Conservation (phyloP, 2,329 filamentous ascomycete species). For the Incumbomyces delicatus region DNA sequence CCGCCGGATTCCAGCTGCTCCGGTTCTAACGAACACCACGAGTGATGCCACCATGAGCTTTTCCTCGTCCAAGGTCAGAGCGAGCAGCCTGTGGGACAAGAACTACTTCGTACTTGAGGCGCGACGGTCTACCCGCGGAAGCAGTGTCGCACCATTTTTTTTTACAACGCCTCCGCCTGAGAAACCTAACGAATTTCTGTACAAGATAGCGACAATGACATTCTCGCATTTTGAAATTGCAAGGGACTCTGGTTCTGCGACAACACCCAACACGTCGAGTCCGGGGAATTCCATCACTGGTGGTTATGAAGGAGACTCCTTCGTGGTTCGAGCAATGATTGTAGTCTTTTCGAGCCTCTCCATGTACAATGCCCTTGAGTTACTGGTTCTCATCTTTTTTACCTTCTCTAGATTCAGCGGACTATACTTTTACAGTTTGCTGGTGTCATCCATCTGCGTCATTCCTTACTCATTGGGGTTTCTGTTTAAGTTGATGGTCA, state of each 20-base stretch:
- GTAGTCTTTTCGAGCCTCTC: slow-evolving; percentile 38
- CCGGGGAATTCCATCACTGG: slow-evolving; percentile 30
- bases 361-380: slow-evolving; percentile 42
- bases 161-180: no score
- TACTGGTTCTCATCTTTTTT: slow-evolving; percentile 39
- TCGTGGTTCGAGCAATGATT: slow-evolving; percentile 34
- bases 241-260: background rate
- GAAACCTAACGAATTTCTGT: no score
- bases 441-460: slow-evolving; percentile 35
- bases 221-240: no score
- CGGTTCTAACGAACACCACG: no score
- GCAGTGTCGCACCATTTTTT: no score
- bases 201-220: no score
- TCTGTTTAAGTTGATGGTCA: slow-evolving; percentile 37
- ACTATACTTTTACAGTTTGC: slow-evolving; percentile 43
- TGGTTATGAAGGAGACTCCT: slow-evolving; percentile 24
- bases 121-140: no score
- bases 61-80: no score
- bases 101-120: no score
- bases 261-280: background rate
- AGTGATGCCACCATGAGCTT: no score
- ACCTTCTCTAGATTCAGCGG: slow-evolving; percentile 38
- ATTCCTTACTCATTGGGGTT: slow-evolving; percentile 39
- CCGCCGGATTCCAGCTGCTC: no score
- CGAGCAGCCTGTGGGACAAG: no score